Evolutionary conservation across 164 flowering plant genomes (phyloP).

Genomic region (Tetrastigma voinierianum): DNA sequence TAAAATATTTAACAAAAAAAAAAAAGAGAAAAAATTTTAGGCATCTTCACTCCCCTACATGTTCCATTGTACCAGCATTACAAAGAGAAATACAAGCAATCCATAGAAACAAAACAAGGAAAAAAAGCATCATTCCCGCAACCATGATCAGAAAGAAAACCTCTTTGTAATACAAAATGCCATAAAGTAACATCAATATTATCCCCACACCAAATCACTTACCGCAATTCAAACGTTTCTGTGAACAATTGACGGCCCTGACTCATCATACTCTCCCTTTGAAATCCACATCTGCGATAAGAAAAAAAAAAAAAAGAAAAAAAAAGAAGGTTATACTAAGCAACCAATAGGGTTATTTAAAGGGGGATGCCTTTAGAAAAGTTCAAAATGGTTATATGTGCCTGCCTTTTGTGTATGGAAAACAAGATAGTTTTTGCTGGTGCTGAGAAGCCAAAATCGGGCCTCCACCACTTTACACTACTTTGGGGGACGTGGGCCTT

Average conservation of each 20-base stretch:
- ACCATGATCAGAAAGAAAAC: conserved; percentile 20
- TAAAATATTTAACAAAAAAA: background rate
- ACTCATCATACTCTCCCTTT: conserved; percentile 63
- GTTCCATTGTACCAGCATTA: conserved; percentile 3
- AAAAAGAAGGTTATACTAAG: no score
- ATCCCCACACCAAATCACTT: no score
- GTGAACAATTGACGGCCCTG: conserved; percentile 66
- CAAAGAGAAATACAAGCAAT: conserved; percentile 6
- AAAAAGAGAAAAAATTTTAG: conserved; percentile 11
- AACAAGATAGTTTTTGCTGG: conserved; percentile 48
- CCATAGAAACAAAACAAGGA: background rate
- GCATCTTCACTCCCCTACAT: conserved; percentile 1
- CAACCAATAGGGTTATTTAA: no score
- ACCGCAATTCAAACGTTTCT: conserved; percentile 48
- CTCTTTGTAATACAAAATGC: conserved; percentile 11
- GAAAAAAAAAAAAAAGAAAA: no score
- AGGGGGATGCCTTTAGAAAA: no score
- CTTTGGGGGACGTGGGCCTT: no score
- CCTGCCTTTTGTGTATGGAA: background rate
- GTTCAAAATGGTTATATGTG: no score
- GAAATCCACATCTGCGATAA: conserved; percentile 65
- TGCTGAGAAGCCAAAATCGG: conserved; percentile 84
- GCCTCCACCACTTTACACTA: no score
- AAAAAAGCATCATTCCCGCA: conserved; percentile 9
- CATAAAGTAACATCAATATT: no score